A percentile compares a stretch with the other conserved stretches of the same genome.
Conservation (phyloP, 2,329 filamentous ascomycete genomes). For the Zalaria sp. region DNA sequence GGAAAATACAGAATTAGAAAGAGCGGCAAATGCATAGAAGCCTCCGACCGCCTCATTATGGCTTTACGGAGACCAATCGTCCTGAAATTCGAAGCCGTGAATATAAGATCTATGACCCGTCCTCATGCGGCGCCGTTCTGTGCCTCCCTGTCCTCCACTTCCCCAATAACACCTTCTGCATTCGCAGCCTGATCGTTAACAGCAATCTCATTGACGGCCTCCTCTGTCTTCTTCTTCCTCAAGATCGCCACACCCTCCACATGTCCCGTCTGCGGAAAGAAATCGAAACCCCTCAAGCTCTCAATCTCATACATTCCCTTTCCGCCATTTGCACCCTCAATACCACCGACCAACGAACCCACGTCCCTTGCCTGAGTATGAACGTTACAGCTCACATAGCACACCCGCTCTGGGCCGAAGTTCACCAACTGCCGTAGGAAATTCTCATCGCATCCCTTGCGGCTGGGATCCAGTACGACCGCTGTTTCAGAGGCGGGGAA, state of each 20-base stretch:
- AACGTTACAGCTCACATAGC: conserved; percentile 96
- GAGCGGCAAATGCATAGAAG: too few relatives aligned
- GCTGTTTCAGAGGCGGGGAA: conserved; percentile 72
- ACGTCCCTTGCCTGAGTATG: conserved; percentile 94
- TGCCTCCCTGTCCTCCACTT: too few relatives aligned
- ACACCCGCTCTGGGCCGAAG: conserved; percentile 64
- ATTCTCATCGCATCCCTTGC: conserved; percentile 80
- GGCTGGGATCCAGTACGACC: conserved; percentile 91
- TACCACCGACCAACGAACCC: conserved; percentile 67
- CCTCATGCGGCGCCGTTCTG: too few relatives aligned
- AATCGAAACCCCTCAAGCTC: conserved; percentile 85
- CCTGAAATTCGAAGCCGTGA: background rate
- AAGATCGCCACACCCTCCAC: conserved; percentile 51
- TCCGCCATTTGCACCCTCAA: conserved; percentile 25
- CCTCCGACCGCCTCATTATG: too few relatives aligned
- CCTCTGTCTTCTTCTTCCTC: conserved; percentile 20
- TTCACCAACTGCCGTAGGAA: conserved; percentile 70
- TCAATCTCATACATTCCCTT: conserved; percentile 62
- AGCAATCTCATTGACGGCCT: too few relatives aligned
- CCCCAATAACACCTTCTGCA: too few relatives aligned
- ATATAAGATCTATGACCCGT: background rate
- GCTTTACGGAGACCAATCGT: background rate
- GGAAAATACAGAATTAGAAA: too few relatives aligned
- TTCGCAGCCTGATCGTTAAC: too few relatives aligned
- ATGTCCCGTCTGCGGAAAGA: conserved; percentile 78